Conservation (phyloP, 2,329 filamentous ascomycete genomes). For the Dactylonectria estremocensis region DNA sequence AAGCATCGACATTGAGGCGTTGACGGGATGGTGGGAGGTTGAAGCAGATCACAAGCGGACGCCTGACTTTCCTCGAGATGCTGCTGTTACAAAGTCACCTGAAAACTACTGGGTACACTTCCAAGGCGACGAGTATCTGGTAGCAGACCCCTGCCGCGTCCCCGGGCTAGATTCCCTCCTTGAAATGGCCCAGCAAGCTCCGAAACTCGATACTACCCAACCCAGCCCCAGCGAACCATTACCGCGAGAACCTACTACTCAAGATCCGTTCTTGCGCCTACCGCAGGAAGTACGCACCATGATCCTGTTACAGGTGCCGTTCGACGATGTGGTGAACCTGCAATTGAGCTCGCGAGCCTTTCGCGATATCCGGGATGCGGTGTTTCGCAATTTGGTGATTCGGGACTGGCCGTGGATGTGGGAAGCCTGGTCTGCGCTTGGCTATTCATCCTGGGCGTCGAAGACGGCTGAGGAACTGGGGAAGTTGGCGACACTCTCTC, state of each 20-base stretch:
- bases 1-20: slow-evolving; percentile 36
- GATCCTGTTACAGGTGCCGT: slow-evolving; percentile 27
- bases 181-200: neutral
- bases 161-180: slow-evolving; percentile 29
- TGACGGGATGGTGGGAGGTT: slow-evolving; percentile 36
- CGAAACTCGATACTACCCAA: neutral
- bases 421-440: slow-evolving; percentile 36
- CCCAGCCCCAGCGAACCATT: neutral
- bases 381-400: slow-evolving; percentile 26
- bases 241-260: neutral
- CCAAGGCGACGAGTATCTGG: slow-evolving; percentile 34
- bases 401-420: slow-evolving; percentile 36
- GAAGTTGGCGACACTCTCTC: neutral
- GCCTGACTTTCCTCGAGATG: slow-evolving; percentile 23
- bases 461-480: slow-evolving; percentile 21
- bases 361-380: slow-evolving; percentile 20
- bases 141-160: slow-evolving; percentile 41
- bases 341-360: slow-evolving; percentile 33
- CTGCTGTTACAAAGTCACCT: neutral
- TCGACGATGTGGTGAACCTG: slow-evolving; percentile 33
- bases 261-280: slow-evolving; percentile 17
- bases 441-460: slow-evolving; percentile 38
- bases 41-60: slow-evolving; percentile 11
- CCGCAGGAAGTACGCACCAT: slow-evolving; percentile 33
- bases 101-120: slow-evolving; percentile 36